phyloP scores from a whole-genome alignment of 176 grass and related monocot genomes.

The Oryza nivara region DNA sequence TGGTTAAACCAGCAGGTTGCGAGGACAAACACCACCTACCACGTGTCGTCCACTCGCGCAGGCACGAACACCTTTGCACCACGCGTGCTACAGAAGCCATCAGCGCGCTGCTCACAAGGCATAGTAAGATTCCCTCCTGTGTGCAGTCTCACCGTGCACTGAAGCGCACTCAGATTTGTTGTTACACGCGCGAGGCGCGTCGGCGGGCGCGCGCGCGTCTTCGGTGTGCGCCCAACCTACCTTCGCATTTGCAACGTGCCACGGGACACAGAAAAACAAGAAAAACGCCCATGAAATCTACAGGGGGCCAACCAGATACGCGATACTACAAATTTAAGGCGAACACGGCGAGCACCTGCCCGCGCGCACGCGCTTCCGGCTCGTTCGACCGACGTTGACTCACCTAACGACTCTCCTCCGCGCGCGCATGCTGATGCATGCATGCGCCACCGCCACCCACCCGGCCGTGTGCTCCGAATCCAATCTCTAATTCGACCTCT shows the following conservation, averaged over 20 bases:
- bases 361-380: background rate
- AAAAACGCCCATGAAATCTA: conserved; percentile 22
- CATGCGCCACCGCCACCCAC: background rate
- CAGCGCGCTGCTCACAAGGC: conserved; percentile 14
- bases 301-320: background rate
- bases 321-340: background rate
- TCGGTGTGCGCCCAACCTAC: background rate
- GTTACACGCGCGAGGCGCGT: background rate
- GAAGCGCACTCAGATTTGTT: background rate
- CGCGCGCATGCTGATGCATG: too few relatives aligned
- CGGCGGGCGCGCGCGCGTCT: background rate
- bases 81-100: conserved; percentile 30
- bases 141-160: background rate
- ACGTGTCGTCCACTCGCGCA: background rate
- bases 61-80: background rate
- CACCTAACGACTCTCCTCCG: background rate
- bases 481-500: background rate
- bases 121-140: conserved; percentile 13
- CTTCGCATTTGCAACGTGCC: background rate
- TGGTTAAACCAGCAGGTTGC: background rate
- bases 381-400: background rate
- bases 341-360: conserved; percentile 17
- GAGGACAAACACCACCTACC: background rate
- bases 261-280: too few relatives aligned
- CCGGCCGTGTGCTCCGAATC: conserved; percentile 21